These are phyloP conservation scores for Talaromyces trachyspermus DNA, from an alignment of 495 filamentous ascomycete species.

Conservation along the genomic window DNA sequence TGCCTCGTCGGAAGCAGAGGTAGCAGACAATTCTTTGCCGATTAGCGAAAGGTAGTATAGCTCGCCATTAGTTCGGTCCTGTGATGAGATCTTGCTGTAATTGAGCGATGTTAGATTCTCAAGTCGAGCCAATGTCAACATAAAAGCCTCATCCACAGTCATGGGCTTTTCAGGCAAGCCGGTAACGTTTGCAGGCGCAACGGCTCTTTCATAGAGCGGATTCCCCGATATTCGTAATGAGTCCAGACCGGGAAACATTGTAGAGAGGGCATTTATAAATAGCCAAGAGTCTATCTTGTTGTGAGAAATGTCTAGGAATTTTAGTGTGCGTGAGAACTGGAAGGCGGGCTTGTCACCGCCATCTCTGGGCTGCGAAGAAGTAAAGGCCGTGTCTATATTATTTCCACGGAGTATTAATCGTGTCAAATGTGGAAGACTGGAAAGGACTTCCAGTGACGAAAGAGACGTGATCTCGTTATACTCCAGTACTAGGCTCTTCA, in stretches of 20 bases:
- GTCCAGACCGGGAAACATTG: conserved; percentile 55
- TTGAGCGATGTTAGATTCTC: conserved; percentile 63
- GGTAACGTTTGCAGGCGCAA: conserved; percentile 31
- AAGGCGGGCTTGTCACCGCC: conserved; percentile 10
- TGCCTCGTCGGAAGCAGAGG: conserved; percentile 44
- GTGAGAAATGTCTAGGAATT: conserved; percentile 72
- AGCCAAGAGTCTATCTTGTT: conserved; percentile 65
- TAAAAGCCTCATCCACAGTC: conserved; percentile 69
- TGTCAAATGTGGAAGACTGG: conserved; percentile 51
- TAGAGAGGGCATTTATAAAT: conserved; percentile 58
- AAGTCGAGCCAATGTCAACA: conserved; percentile 79
- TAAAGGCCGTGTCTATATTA: conserved; percentile 25
- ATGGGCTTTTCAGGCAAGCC: conserved; percentile 33
- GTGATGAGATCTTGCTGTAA: conserved; percentile 60
- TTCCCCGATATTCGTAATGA: conserved; percentile 76
- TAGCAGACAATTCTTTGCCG: conserved; percentile 59
- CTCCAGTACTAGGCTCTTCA: conserved; percentile 62
- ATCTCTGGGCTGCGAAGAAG: background rate
- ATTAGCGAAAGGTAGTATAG: conserved; percentile 86
- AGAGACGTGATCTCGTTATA: conserved; percentile 64
- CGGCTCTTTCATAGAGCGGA: conserved; percentile 61
- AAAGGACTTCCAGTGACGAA: conserved; percentile 48
- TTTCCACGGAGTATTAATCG: conserved; percentile 40
- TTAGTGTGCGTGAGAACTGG: conserved; percentile 35
- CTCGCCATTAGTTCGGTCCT: conserved; percentile 79